Percentiles rank a stretch among this genome's conserved stretches.
These are phyloP conservation scores for Amanita thiersii DNA, from an alignment of 768 basidiomycete species.

Conservation along the genomic window DNA sequence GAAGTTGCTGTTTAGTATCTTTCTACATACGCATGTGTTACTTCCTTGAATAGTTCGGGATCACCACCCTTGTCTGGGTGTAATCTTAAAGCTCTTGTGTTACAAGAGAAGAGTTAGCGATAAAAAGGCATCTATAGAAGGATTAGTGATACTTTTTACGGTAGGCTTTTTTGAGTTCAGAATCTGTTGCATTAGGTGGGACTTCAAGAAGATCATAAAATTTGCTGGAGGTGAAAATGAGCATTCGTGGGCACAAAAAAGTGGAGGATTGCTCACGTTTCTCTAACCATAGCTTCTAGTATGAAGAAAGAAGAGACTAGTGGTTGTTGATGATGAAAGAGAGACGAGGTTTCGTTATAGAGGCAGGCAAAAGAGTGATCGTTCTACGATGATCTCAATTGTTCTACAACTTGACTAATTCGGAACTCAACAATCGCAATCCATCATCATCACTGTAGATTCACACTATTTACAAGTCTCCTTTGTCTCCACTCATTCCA, in stretches of 20 bases:
- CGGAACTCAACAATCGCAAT: slow-evolving; percentile 17
- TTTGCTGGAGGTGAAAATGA: slow-evolving; percentile 42
- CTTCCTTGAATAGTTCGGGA: slow-evolving; percentile 95
- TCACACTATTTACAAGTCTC: too few species aligned
- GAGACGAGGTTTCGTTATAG: slow-evolving; percentile 18
- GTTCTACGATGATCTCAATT: slow-evolving; percentile 36
- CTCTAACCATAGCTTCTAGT: slow-evolving; percentile 50
- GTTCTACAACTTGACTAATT: slow-evolving; percentile 33
- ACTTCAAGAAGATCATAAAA: slow-evolving; percentile 93
- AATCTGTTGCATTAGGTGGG: slow-evolving; percentile 65
- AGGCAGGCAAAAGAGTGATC: slow-evolving; percentile 24
- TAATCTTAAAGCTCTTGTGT: slow-evolving; percentile 64
- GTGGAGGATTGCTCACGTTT: slow-evolving; percentile 41
- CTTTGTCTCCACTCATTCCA: too few species aligned
- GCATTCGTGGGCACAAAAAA: slow-evolving; percentile 9
- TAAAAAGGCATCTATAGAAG: slow-evolving; percentile 1
- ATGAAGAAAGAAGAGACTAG: slow-evolving; percentile 13
- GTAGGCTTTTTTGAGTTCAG: slow-evolving; percentile 92
- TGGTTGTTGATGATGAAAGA: slow-evolving; percentile 13
- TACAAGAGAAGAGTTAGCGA: slow-evolving; percentile 8
- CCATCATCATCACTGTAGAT: neutral
- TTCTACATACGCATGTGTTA: slow-evolving; percentile 83
- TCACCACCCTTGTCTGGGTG: slow-evolving; percentile 96
- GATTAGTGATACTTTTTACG: slow-evolving; percentile 71
- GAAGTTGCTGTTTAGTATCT: slow-evolving; percentile 7